Percentiles rank a stretch among this genome's conserved stretches.
Evolutionary conservation across 352 stramenopile species (phyloP).

Genomic region (Pythium volutum): DNA sequence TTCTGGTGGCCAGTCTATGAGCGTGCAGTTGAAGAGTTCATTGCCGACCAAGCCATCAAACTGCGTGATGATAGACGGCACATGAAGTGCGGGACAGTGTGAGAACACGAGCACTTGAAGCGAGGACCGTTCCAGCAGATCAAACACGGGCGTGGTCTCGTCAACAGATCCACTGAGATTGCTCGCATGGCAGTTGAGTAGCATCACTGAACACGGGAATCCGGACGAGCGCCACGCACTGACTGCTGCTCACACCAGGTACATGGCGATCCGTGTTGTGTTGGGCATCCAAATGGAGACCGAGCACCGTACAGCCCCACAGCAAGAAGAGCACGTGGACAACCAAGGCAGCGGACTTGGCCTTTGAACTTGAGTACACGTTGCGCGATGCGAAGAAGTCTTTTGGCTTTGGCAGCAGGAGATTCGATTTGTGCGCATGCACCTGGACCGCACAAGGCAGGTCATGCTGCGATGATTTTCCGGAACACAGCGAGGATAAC

Average conservation of each 20-base stretch:
- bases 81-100: slow-evolving; percentile 16
- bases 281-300: slow-evolving; percentile 4
- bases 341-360: no score
- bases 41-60: slow-evolving; percentile 15
- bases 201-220: slow-evolving; percentile 18
- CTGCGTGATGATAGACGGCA: slow-evolving; percentile 5
- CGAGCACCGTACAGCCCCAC: slow-evolving; percentile 1
- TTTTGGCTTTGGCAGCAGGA: no score
- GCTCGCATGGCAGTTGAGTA: slow-evolving; percentile 16
- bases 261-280: neutral
- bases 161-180: neutral
- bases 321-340: neutral
- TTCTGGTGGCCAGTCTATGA: slow-evolving; percentile 8
- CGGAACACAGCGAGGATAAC: no score
- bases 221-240: slow-evolving; percentile 6
- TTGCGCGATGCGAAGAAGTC: no score
- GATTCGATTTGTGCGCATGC: no score
- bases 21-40: slow-evolving; percentile 17
- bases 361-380: no score
- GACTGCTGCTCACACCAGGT: slow-evolving; percentile 7
- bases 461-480: no score
- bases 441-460: no score
- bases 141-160: slow-evolving; percentile 3
- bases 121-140: slow-evolving; percentile 1
- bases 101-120: slow-evolving; percentile 16